These are phyloP conservation scores for Lecanicillium sp. DNA, from an alignment of 2,329 filamentous ascomycete genomes.

Conservation along the genomic window DNA sequence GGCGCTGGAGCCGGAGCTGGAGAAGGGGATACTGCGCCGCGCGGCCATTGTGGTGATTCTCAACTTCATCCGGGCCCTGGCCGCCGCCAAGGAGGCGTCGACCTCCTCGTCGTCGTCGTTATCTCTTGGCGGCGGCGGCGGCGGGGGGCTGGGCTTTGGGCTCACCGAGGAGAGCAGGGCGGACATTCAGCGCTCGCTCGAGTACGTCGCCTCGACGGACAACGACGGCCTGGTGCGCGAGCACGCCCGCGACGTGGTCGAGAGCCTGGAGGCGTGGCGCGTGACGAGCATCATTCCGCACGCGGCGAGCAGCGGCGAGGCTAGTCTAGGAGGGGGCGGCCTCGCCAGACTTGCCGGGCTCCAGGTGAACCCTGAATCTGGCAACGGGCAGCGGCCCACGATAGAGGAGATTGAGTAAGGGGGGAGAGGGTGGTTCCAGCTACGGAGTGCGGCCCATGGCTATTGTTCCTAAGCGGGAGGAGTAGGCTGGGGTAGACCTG, in stretches of 20 bases:
- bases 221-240: constrained; percentile 61
- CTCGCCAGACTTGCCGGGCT: constrained; percentile 33
- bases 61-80: constrained; percentile 54
- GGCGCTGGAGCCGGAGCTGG: constrained; percentile 52
- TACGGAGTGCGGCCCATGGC: not conserved
- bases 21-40: constrained; percentile 59
- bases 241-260: constrained; percentile 61
- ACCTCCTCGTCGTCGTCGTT: too few relatives aligned
- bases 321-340: constrained; percentile 16
- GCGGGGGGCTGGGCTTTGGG: constrained; percentile 45
- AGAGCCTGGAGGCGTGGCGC: constrained; percentile 59
- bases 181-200: constrained; percentile 56
- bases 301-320: constrained; percentile 19
- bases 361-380: constrained; percentile 26
- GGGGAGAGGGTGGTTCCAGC: constrained; percentile 14
- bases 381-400: constrained; percentile 26
- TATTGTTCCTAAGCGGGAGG: too few relatives aligned
- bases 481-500: too few relatives aligned
- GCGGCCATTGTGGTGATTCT: constrained; percentile 60
- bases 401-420: constrained; percentile 57
- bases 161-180: constrained; percentile 49
- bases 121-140: too few relatives aligned
- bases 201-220: constrained; percentile 60
- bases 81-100: constrained; percentile 43
- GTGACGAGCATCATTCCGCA: constrained; percentile 42